Evolutionary conservation across 306 rosid species (phyloP), one percentile per base, ranked within the genome.

Genomic region (Mimosa bimucronata): DNA sequence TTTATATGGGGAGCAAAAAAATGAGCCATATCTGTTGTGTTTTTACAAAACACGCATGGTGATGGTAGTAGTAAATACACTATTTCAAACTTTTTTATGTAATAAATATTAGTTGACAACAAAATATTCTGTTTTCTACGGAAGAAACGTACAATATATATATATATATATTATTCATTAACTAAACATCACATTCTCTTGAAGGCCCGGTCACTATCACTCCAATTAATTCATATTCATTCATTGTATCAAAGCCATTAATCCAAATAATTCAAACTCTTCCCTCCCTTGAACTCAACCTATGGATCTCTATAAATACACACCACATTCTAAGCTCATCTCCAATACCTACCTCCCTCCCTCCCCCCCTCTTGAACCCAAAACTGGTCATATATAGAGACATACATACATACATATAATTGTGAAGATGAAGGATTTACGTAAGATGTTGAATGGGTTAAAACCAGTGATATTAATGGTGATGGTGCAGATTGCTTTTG

Each of bases 401-500:
- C 38, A 0, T 34, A 34, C 38, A 34, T 34, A 34, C 38, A 44
- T 44, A 44, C 1, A 44, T 18, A 50, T 16, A 50, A 16, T 18
- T 16, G 9, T 30, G 72, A 66, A n/a, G 21, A 69, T 69, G 74
- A 16, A 42, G 74, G 13, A 42, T 69, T 42, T 69, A 41, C 31
- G 74, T 14, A 41, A 41, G 7, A 37, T 70, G 23, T 2, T 70
- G 74, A 70, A 26, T 70, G 74, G 37, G 23, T 70, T 13, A 5
- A 70, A 70, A 14, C 38, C 74, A 6, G 74, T 25, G 74, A 9
- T 14, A 4, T 15, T 70, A 25, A 70, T 70, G 74, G 74, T 44
- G 74, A 0, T 42, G 38, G 74, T 70, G 38, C 57, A 42, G 21
- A 13, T 25, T 12, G 57, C 38, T 23, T 70, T 12, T 70, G 74